Evolutionary conservation across 202 grass and related monocot genomes (phyloP).

Genomic region (Zoysia matrella): DNA sequence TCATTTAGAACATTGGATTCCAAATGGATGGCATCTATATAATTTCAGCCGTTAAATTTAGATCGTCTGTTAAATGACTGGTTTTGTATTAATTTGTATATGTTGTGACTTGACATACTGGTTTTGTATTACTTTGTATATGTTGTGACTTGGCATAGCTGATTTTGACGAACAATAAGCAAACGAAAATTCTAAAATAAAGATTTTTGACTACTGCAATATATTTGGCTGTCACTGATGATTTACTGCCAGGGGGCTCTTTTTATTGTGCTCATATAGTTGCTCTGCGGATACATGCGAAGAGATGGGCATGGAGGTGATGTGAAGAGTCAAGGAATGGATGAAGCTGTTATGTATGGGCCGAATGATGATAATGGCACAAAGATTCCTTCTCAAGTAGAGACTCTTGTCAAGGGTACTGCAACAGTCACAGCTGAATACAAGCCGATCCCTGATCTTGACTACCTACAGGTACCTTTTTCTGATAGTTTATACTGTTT

Average conservation of each 20-base stretch:
- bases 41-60: slow-evolving; percentile 5
- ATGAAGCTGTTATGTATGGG: slow-evolving; percentile 50
- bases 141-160: neutral
- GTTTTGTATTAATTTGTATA: neutral
- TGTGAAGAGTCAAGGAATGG: slow-evolving; percentile 49
- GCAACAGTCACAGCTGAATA: slow-evolving; percentile 71
- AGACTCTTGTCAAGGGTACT: slow-evolving; percentile 73
- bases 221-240: slow-evolving; percentile 96
- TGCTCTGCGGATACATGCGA: slow-evolving; percentile 64
- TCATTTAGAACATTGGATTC: neutral
- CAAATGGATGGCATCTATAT: neutral
- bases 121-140: neutral
- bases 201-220: slow-evolving; percentile 44
- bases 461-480: slow-evolving; percentile 84
- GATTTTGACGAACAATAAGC: slow-evolving; percentile 1
- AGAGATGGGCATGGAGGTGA: slow-evolving; percentile 49
- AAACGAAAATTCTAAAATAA: slow-evolving; percentile 6
- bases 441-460: slow-evolving; percentile 84
- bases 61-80: neutral
- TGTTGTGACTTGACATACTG: neutral
- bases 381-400: slow-evolving; percentile 71
- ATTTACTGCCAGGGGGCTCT: slow-evolving; percentile 95
- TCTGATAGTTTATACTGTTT: slow-evolving; percentile 2
- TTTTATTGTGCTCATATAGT: slow-evolving; percentile 95
- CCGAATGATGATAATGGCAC: slow-evolving; percentile 61